Base-by-base conservation (phyloP, 495 filamentous ascomycete genomes). In the Aspergillus hancockii region DNA sequence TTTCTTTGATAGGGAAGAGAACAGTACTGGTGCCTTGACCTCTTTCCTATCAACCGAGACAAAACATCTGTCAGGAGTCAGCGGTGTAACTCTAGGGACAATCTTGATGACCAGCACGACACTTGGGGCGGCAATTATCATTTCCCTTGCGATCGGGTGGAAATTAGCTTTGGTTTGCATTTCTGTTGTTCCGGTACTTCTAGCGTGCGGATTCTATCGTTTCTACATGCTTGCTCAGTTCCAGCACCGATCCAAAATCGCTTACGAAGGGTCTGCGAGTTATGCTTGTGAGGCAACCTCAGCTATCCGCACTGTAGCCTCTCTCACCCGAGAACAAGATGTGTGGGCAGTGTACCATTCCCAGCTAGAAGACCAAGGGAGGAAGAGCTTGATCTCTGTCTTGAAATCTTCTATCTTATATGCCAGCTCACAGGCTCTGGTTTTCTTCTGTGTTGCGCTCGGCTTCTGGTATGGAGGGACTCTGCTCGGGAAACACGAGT, bases 401-500 rank as follows among this genome's bases (percentile, higher is more conserved):
- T 46, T 88, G 49, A 84, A 80, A 58, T 88, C 88, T 6, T 92
- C 90, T 21, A 62, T 79, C 4, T 80, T 95, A 1, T 97, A 95
- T 65, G 91, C 90, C 3, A 74, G 84, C 18, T 90, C 91, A 51
- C 92, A 97, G 70, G 84, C 85, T 4, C 75, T 94, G 46, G 83
- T 87, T 66, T 93, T 96, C 79, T 81, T 92, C 47, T 90, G 86
- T 63, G 84, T 91, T 49, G 93, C 90, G 9, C 85, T 97, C n/a
- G 92, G 88, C 1, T 97, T 96, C 76, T 96, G 91, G 91, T 96
- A 94, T 64, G 93, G 93, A 51, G 92, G 92, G 31, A 87, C 81
- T 3, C 79, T 94, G 40, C 88, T 97, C 43, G 83, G 81, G n/a
- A 80, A 80, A 32, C 62, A 70, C 30, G 88, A 96, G 70, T 91